Percentiles rank a stretch among this genome's conserved stretches.
phyloP scores from a whole-genome alignment of 345 rosid genomes.

The Aquilaria malaccensis region DNA sequence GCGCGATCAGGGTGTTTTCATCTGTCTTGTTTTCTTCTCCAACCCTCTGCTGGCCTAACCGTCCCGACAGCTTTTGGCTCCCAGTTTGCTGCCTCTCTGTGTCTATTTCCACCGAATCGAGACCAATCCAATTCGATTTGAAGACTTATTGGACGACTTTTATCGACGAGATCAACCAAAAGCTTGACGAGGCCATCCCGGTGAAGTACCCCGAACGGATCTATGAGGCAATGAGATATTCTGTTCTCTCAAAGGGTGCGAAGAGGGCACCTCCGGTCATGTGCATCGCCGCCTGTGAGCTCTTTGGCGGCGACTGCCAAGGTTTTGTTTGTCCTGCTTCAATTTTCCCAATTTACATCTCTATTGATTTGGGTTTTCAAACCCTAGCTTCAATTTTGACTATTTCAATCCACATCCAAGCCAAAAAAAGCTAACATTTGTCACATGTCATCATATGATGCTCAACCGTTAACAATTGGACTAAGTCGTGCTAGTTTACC shows the following conservation, averaged over 20 bases:
- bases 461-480: too few species aligned
- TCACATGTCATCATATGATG: too few species aligned
- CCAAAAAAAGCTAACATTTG: too few species aligned
- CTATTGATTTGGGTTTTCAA: too few species aligned
- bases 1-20: constrained; percentile 24
- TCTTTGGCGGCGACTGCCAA: constrained; percentile 63
- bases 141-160: constrained; percentile 72
- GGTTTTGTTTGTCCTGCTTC: too few species aligned
- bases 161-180: constrained; percentile 54
- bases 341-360: too few species aligned
- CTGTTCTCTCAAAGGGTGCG: constrained; percentile 72
- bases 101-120: constrained; percentile 22
- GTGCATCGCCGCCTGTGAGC: constrained; percentile 93
- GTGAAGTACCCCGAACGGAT: constrained; percentile 62
- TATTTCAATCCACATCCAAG: too few species aligned
- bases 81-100: constrained; percentile 35
- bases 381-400: too few species aligned
- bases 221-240: constrained; percentile 94
- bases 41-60: constrained; percentile 15
- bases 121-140: constrained; percentile 52
- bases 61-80: constrained; percentile 9
- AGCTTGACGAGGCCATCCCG: constrained; percentile 71
- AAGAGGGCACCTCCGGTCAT: constrained; percentile 93
- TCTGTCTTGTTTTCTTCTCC: constrained; percentile 22
- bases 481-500: too few species aligned